phyloP scores from a whole-genome alignment of 2,329 filamentous ascomycete species.

The Colletotrichum sp. region DNA sequence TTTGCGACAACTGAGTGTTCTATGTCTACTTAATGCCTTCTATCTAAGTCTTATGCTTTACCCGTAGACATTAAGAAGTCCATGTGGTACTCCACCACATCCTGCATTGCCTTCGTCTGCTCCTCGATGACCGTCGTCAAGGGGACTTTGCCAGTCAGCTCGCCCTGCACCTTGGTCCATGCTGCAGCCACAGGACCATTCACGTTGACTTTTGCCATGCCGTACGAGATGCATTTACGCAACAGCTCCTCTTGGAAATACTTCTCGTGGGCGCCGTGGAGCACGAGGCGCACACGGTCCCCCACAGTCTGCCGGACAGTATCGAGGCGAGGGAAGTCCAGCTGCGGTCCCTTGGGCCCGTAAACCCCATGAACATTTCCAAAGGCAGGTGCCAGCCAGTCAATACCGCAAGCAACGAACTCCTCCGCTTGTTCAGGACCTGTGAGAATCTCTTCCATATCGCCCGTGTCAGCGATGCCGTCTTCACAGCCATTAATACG shows the following conservation, averaged over 20 bases:
- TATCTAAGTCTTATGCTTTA: not conserved
- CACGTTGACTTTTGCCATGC: conserved; percentile 56
- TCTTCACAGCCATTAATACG: conserved; percentile 70
- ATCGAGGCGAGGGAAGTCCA: conserved; percentile 55
- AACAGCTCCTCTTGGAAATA: not conserved
- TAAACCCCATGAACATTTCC: conserved; percentile 81
- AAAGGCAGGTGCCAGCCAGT: conserved; percentile 77
- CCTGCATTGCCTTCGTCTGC: conserved; percentile 51
- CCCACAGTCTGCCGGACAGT: not conserved
- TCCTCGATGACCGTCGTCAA: conserved; percentile 53
- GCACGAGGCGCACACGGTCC: conserved; percentile 34
- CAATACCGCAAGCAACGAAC: conserved; percentile 74
- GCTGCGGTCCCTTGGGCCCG: conserved; percentile 64
- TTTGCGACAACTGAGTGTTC: not conserved
- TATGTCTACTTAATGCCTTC: not conserved
- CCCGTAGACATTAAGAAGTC: conserved; percentile 22
- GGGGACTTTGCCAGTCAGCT: conserved; percentile 50
- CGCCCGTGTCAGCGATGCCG: conserved; percentile 64
- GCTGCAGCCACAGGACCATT: conserved; percentile 52
- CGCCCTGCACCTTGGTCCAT: conserved; percentile 50
- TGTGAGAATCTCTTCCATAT: conserved; percentile 59
- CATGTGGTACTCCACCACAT: conserved; percentile 53
- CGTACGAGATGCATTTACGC: conserved; percentile 44
- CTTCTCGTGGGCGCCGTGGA: conserved; percentile 49
- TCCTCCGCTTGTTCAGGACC: conserved; percentile 72